These are phyloP conservation scores for Penicillium riverlandense DNA, from an alignment of 495 filamentous ascomycete genomes.

Conservation along the genomic window DNA sequence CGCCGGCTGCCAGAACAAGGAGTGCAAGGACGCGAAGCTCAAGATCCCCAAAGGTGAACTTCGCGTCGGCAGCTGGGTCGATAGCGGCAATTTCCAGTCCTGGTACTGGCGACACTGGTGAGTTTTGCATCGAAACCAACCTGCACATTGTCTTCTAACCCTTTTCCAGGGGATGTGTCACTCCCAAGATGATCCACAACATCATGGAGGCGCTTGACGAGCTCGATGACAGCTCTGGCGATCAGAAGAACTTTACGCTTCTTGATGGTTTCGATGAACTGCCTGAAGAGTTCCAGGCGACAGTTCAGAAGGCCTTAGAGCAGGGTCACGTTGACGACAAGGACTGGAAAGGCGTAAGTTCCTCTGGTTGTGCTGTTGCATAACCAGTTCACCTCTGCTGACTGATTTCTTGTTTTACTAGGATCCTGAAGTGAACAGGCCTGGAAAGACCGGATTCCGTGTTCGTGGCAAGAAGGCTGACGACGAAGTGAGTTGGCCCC, in stretches of 20 bases:
- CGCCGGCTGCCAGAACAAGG: slow-evolving; percentile 59
- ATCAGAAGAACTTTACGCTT: slow-evolving; percentile 28
- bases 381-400: too few species aligned
- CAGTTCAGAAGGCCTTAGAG: slow-evolving; percentile 53
- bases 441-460: slow-evolving; percentile 55
- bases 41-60: slow-evolving; percentile 77
- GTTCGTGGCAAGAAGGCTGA: slow-evolving; percentile 17
- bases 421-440: slow-evolving; percentile 64
- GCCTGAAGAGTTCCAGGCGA: slow-evolving; percentile 50
- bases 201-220: slow-evolving; percentile 38
- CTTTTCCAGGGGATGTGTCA: slow-evolving; percentile 66
- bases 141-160: background rate
- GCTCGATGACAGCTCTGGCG: slow-evolving; percentile 2
- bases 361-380: slow-evolving; percentile 1
- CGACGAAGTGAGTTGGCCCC: background rate
- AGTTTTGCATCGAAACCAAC: slow-evolving; percentile 8
- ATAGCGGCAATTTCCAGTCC: slow-evolving; percentile 36
- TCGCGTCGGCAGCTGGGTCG: slow-evolving; percentile 62
- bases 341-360: slow-evolving; percentile 72
- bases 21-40: slow-evolving; percentile 53
- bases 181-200: slow-evolving; percentile 53
- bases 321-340: slow-evolving; percentile 68
- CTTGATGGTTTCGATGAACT: slow-evolving; percentile 73
- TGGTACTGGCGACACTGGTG: slow-evolving; percentile 80
- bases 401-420: too few species aligned